phyloP scores from a whole-genome alignment of 805 yeast genomes.

The Metschnikowia lachancei region DNA sequence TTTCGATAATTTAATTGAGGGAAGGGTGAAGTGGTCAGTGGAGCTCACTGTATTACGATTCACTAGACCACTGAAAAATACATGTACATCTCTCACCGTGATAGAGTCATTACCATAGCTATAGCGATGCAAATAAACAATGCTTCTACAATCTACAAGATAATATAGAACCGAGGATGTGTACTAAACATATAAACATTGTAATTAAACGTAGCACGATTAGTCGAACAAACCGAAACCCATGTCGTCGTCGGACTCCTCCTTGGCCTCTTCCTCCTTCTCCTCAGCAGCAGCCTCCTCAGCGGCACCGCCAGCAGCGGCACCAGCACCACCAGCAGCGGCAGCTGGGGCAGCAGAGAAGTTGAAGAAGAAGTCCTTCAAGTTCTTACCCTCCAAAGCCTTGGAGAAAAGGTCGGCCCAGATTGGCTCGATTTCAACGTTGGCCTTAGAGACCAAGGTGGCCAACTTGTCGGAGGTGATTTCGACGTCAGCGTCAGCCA shows the following conservation, averaged over 20 bases:
- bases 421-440: conserved; percentile 45
- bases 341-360: conserved; percentile 46
- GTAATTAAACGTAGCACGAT: conserved; percentile 32
- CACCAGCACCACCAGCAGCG: conserved; percentile 83
- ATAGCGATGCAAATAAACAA: no score
- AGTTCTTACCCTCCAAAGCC: conserved; percentile 47
- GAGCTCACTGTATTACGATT: no score
- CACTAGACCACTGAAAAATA: no score
- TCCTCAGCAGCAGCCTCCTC: conserved; percentile 71
- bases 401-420: conserved; percentile 49
- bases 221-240: conserved; percentile 99
- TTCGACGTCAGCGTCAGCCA: conserved; percentile 48
- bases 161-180: conserved; percentile 2
- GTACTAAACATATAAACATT: conserved; percentile 10
- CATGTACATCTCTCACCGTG: no score
- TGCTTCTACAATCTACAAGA: background rate
- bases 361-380: conserved; percentile 50
- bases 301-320: conserved; percentile 70
- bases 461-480: conserved; percentile 45
- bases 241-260: conserved; percentile 71
- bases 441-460: conserved; percentile 40
- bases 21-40: no score
- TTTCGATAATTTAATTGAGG: no score
- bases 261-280: conserved; percentile 63
- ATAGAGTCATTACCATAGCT: no score